Conservation (phyloP, 441 rosid species). For the Capsella rubella region DNA sequence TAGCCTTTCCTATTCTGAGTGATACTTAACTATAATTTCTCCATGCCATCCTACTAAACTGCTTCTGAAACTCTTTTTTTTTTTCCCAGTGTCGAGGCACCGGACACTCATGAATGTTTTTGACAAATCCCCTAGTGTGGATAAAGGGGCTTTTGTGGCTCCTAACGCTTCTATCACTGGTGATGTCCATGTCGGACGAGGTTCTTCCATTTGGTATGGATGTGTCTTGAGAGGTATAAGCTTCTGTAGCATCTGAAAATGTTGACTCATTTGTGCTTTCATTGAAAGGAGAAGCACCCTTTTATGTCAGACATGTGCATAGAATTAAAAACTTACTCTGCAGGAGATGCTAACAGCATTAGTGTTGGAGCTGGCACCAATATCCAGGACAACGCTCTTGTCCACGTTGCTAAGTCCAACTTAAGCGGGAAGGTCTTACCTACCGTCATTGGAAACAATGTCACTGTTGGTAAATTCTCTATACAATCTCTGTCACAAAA, state of each 20-base stretch:
- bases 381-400: constrained; percentile 75
- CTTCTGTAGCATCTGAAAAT: not conserved
- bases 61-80: constrained; percentile 8
- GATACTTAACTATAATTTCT: not conserved
- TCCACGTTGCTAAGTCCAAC: constrained; percentile 77
- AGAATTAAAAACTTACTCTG: not conserved
- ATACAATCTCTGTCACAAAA: constrained; percentile 6
- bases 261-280: constrained; percentile 27
- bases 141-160: constrained; percentile 67
- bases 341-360: constrained; percentile 80
- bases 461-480: constrained; percentile 57
- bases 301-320: constrained; percentile 11
- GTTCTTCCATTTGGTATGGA: constrained; percentile 82
- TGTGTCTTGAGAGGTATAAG: constrained; percentile 67
- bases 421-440: constrained; percentile 75
- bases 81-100: constrained; percentile 68
- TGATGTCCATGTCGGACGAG: constrained; percentile 66
- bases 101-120: constrained; percentile 72
- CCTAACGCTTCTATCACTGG: constrained; percentile 76
- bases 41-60: constrained; percentile 7
- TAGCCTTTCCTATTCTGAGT: not conserved
- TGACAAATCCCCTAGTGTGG: constrained; percentile 65
- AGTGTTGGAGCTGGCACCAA: constrained; percentile 73
- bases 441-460: constrained; percentile 66
- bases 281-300: not conserved